Base-by-base conservation (phyloP, 345 rosid genomes). In the Excoecaria cochinchinensis region DNA sequence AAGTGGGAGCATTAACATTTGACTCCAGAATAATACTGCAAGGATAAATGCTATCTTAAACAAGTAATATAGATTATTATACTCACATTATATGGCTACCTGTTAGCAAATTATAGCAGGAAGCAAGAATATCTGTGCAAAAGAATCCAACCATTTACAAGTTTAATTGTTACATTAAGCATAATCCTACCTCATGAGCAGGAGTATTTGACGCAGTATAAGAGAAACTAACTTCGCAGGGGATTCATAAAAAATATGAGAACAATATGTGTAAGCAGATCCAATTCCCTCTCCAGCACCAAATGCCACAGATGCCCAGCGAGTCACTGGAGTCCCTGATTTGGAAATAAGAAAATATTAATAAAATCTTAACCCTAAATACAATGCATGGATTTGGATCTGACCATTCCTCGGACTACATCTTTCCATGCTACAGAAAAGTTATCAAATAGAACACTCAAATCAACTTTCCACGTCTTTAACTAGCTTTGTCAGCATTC, bases 221-320 rank as follows among this genome's bases (percentile, higher is more conserved):
- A 85, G 82, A 83, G 95, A 71, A 3, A 83, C 74, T 67, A 82
- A 75, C 52, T 85, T 76, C 9, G 86, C 74, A 69, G 91, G 80
- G 19, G 87, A 82, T 16, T 88, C 91, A 78, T 83, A 76, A 75
- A 93, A 93, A 62, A 83, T 65, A 62, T 59, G 92, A 81, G 89
- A 83, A 77, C 96, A 93, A 47, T 93, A 97, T 0, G 91, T 74
- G 79, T 89, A 92, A 8, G 99, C 96, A 60, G 98, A 93, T 47
- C 99, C 99, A 83, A 93, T 83, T 62, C 98, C 99, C 50, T 89
- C 69, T 59, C 99, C 98, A 75, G 99, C 96, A 81, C 98, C 98
- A 63, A 95, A 91, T 21, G 98, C 97, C 69, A 95, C 82, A 56
- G 96, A 84, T 17, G 96, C 94, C 99, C 97, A 90, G 60, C 96